Conservation (phyloP, 2,329 filamentous ascomycete species). For the Aureobasidium sp. region DNA sequence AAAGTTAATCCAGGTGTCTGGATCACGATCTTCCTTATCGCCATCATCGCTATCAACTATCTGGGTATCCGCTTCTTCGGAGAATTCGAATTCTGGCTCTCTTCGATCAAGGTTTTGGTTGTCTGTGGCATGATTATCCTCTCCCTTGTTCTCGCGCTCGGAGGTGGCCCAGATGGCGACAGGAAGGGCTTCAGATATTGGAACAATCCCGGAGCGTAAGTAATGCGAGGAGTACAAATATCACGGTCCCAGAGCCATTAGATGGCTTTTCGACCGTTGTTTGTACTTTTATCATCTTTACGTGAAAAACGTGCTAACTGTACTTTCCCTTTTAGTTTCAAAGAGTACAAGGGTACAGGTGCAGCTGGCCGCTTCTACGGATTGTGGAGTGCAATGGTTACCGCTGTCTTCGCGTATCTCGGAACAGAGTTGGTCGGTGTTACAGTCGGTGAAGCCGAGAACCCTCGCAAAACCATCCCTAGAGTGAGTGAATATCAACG, state of each 20-base stretch:
- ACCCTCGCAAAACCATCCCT: constrained; percentile 67
- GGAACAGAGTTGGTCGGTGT: constrained; percentile 71
- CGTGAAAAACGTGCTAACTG: neutral
- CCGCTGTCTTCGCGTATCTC: constrained; percentile 69
- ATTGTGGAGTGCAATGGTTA: constrained; percentile 49
- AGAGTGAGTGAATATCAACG: neutral
- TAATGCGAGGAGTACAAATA: too few species aligned
- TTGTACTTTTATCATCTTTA: too few species aligned
- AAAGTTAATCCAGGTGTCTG: constrained; percentile 69
- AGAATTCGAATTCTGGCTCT: constrained; percentile 43
- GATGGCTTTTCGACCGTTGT: too few species aligned
- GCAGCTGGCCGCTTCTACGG: constrained; percentile 33
- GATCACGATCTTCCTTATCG: constrained; percentile 51
- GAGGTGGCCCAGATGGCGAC: constrained; percentile 31
- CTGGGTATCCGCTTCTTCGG: constrained; percentile 58
- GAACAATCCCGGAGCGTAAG: constrained; percentile 28
- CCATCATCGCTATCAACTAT: constrained; percentile 37
- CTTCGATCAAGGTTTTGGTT: constrained; percentile 37
- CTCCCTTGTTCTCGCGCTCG: constrained; percentile 36
- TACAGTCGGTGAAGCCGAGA: constrained; percentile 70
- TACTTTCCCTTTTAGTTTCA: too few species aligned
- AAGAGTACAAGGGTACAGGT: constrained; percentile 28
- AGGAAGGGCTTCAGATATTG: constrained; percentile 38
- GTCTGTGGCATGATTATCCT: constrained; percentile 39
- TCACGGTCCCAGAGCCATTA: too few species aligned